Evolutionary conservation across 305 asterid genomes (phyloP).

Genomic region (Fraxinus albicans): DNA sequence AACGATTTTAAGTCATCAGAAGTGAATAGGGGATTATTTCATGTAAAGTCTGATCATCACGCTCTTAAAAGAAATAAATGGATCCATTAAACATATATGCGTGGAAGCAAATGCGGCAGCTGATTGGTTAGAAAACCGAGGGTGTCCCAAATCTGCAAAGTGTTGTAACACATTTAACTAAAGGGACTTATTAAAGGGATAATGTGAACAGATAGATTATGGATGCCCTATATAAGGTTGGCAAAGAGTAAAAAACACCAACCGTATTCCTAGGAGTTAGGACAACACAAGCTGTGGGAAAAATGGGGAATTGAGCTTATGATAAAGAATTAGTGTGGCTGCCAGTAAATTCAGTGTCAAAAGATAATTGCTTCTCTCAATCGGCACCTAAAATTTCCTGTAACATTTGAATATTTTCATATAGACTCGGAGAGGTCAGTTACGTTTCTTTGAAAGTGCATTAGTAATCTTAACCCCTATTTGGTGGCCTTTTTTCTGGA

Average conservation of each 20-base stretch:
- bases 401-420: background rate
- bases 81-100: background rate
- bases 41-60: background rate
- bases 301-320: background rate
- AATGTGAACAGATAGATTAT: background rate
- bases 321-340: background rate
- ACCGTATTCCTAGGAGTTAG: background rate
- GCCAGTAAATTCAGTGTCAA: background rate
- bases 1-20: background rate
- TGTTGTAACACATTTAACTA: background rate
- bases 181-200: background rate
- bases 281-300: background rate
- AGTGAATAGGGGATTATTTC: background rate
- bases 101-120: background rate
- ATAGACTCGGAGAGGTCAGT: background rate
- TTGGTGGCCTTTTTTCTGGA: too few species aligned
- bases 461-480: background rate
- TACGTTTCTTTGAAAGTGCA: background rate
- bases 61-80: background rate
- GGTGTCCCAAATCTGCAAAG: background rate
- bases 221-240: background rate
- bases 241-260: background rate
- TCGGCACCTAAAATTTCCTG: background rate
- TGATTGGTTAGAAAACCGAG: background rate
- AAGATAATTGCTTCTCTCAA: background rate